Conservation (phyloP, 768 basidiomycete species). For the Rhodotorula kratochvilovae region DNA sequence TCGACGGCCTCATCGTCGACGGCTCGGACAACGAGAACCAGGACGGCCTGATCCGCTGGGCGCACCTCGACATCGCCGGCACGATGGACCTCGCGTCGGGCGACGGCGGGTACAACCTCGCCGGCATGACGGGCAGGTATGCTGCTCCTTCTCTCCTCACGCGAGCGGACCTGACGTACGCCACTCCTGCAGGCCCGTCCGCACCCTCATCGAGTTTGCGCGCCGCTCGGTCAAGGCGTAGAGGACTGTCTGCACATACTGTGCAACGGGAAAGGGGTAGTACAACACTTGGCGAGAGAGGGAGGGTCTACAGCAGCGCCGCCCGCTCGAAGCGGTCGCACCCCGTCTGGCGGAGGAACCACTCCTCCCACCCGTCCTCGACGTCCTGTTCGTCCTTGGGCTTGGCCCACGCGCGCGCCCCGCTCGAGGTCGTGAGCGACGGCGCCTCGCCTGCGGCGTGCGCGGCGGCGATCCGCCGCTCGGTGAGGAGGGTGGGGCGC, state of each 20-base stretch:
- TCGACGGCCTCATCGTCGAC: slow-evolving; percentile 56
- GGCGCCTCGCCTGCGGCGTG: slow-evolving; percentile 4
- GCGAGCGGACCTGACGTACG: neutral
- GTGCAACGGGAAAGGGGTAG: neutral
- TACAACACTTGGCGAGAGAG: neutral
- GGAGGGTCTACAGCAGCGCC: slow-evolving; percentile 51
- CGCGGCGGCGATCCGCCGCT: slow-evolving; percentile 8
- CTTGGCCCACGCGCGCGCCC: neutral
- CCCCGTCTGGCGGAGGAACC: slow-evolving; percentile 6
- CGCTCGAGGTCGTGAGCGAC: neutral
- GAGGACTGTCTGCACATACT: slow-evolving; percentile 32
- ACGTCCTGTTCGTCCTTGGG: neutral
- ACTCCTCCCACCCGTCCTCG: slow-evolving; percentile 27
- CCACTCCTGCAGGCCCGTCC: neutral
- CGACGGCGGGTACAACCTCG: slow-evolving; percentile 31
- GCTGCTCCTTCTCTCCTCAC: neutral
- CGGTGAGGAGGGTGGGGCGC: slow-evolving; percentile 1
- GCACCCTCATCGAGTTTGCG: slow-evolving; percentile 28
- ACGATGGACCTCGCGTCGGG: slow-evolving; percentile 26
- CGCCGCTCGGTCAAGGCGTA: slow-evolving; percentile 25
- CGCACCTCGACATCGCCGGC: slow-evolving; percentile 73
- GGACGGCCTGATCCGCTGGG: slow-evolving; percentile 64
- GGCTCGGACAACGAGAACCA: slow-evolving; percentile 55
- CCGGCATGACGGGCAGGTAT: slow-evolving; percentile 32
- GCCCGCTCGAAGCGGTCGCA: slow-evolving; percentile 33